Percentiles rank a stretch among this genome's conserved stretches.
These are phyloP conservation scores for Candida chauliodis DNA, from an alignment of 805 yeast species.

Conservation along the genomic window DNA sequence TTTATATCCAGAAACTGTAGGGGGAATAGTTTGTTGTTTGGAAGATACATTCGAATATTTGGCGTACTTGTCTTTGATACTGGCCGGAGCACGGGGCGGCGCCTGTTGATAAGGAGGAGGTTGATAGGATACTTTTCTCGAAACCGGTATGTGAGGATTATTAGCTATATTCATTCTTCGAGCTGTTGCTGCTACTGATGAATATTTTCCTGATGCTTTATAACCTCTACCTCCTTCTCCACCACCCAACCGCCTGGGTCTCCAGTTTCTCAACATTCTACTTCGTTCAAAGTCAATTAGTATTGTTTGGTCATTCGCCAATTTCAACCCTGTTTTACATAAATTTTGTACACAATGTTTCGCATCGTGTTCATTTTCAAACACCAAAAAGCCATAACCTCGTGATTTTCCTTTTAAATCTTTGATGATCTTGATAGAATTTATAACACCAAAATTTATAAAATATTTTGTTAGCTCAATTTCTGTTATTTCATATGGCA, in stretches of 20 bases:
- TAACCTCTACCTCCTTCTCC: slow-evolving; percentile 87
- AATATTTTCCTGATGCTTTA: slow-evolving; percentile 28
- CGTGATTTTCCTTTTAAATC: slow-evolving; percentile 48
- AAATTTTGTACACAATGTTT: slow-evolving; percentile 58
- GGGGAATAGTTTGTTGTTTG: neutral
- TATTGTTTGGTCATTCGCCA: slow-evolving; percentile 47
- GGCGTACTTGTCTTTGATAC: slow-evolving; percentile 20
- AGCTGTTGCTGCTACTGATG: slow-evolving; percentile 35
- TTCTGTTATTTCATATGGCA: slow-evolving; percentile 64
- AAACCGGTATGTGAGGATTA: slow-evolving; percentile 13
- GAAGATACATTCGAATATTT: slow-evolving; percentile 12
- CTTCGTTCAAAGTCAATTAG: slow-evolving; percentile 76
- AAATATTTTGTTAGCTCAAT: slow-evolving; percentile 64
- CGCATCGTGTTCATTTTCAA: slow-evolving; percentile 56
- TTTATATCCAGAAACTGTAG: slow-evolving; percentile 1
- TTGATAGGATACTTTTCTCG: slow-evolving; percentile 4
- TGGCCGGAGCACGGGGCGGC: slow-evolving; percentile 3
- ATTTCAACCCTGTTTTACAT: slow-evolving; percentile 39
- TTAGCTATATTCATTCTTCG: slow-evolving; percentile 21
- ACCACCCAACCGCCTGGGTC: slow-evolving; percentile 79
- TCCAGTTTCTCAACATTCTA: slow-evolving; percentile 61
- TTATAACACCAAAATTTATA: slow-evolving; percentile 66
- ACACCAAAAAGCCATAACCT: slow-evolving; percentile 85
- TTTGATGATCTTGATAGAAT: slow-evolving; percentile 40
- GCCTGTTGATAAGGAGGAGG: slow-evolving; percentile 33